phyloP scores from a whole-genome alignment of 805 yeast genomes.

The Spathaspora girioi region DNA sequence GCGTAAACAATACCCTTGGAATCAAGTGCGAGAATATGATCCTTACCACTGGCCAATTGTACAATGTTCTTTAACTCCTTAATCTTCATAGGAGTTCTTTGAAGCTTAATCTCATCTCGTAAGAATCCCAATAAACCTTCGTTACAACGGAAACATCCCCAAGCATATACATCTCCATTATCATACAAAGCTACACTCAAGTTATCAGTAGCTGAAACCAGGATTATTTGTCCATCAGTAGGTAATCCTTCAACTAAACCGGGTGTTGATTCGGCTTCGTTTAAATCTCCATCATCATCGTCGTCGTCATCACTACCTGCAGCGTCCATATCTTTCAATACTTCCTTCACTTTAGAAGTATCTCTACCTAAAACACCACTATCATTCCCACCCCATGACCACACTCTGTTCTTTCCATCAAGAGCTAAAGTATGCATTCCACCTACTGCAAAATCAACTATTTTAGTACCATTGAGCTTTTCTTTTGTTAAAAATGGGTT shows the following conservation, averaged over 20 bases:
- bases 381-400: slow-evolving; percentile 99
- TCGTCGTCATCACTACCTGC: slow-evolving; percentile 53
- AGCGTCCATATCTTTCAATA: slow-evolving; percentile 65
- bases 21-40: slow-evolving; percentile 83
- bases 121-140: slow-evolving; percentile 89
- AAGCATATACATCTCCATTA: slow-evolving; percentile 87
- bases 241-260: slow-evolving; percentile 69
- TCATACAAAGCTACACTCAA: slow-evolving; percentile 75
- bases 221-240: slow-evolving; percentile 52
- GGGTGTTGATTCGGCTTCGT: slow-evolving; percentile 88
- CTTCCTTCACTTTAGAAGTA: slow-evolving; percentile 59
- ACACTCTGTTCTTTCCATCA: slow-evolving; percentile 70
- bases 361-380: slow-evolving; percentile 89
- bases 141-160: slow-evolving; percentile 96
- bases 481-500: slow-evolving; percentile 70
- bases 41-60: slow-evolving; percentile 89
- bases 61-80: slow-evolving; percentile 62
- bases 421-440: slow-evolving; percentile 92
- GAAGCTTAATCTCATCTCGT: slow-evolving; percentile 54
- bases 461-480: slow-evolving; percentile 45
- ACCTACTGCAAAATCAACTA: slow-evolving; percentile 89
- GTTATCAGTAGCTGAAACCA: slow-evolving; percentile 89
- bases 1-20: slow-evolving; percentile 83
- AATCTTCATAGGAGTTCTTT: slow-evolving; percentile 64
- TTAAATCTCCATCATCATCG: slow-evolving; percentile 82